These are phyloP conservation scores for Microdochium bolleyi DNA, from an alignment of 2,329 filamentous ascomycete species.

Conservation along the genomic window DNA sequence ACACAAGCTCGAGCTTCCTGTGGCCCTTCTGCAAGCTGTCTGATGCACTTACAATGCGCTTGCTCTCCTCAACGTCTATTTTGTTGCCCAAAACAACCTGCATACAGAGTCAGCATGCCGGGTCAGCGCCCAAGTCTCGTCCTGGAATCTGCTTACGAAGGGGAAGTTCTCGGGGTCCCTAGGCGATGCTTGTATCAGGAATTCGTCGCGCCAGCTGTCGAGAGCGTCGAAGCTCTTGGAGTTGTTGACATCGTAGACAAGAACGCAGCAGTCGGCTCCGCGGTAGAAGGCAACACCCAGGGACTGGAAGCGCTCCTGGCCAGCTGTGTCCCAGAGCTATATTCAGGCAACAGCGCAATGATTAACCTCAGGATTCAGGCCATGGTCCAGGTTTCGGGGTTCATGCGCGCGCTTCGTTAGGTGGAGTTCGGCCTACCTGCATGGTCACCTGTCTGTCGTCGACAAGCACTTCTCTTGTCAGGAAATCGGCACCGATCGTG, in stretches of 20 bases:
- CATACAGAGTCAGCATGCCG: neutral
- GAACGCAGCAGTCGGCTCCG: constrained; percentile 93
- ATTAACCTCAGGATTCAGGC: neutral
- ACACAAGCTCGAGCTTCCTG: neutral
- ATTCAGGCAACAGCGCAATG: constrained; percentile 2
- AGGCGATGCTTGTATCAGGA: constrained; percentile 92
- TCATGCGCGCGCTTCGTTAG: neutral
- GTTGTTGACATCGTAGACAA: constrained; percentile 98
- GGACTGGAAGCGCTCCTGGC: constrained; percentile 95
- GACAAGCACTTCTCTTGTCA: constrained; percentile 95
- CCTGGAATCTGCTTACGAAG: constrained; percentile 72
- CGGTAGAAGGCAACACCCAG: constrained; percentile 96
- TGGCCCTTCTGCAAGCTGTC: neutral
- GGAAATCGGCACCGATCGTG: constrained; percentile 96
- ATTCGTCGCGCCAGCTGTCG: constrained; percentile 97
- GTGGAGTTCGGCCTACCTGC: constrained; percentile 57
- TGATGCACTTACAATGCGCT: constrained; percentile 62
- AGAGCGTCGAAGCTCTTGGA: constrained; percentile 98
- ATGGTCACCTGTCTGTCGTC: constrained; percentile 97
- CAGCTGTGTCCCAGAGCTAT: constrained; percentile 95
- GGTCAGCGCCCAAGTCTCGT: too few species aligned
- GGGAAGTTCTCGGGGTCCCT: constrained; percentile 96
- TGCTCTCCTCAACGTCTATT: constrained; percentile 97
- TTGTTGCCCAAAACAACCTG: constrained; percentile 97
- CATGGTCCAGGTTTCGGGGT: neutral